Conservation (phyloP, 2,329 filamentous ascomycete genomes). For the Fusarium haematococcum region DNA sequence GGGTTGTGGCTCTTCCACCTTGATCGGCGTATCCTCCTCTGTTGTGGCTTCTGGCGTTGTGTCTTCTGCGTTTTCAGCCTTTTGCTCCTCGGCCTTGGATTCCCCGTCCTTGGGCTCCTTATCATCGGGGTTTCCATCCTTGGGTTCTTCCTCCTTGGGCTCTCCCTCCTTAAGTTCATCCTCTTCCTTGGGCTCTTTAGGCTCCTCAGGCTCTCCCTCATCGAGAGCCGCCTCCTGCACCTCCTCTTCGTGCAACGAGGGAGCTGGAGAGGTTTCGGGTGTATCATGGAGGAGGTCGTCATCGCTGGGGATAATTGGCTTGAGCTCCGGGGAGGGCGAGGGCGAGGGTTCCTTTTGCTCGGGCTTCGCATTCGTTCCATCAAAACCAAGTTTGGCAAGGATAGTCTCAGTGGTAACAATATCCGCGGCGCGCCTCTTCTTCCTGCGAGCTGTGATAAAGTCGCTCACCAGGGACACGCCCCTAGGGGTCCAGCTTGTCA, state of each 20-base stretch:
- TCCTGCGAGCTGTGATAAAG: constrained; percentile 80
- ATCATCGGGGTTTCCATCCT: background rate
- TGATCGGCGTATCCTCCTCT: constrained; percentile 33
- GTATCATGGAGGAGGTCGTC: constrained; percentile 70
- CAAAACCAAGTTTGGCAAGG: constrained; percentile 68
- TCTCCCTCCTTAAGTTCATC: constrained; percentile 32
- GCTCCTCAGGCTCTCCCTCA: background rate
- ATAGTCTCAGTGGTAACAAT: constrained; percentile 80
- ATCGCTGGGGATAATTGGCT: constrained; percentile 62
- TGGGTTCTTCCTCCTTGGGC: background rate
- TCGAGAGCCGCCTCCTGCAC: background rate
- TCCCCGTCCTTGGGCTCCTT: constrained; percentile 21
- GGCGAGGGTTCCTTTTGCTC: constrained; percentile 51
- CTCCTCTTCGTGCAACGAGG: constrained; percentile 49
- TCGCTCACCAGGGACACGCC: constrained; percentile 93
- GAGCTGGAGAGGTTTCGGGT: constrained; percentile 63
- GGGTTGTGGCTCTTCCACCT: constrained; percentile 42
- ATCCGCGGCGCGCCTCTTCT: constrained; percentile 79
- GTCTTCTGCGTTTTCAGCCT: constrained; percentile 32
- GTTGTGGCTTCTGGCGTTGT: constrained; percentile 12
- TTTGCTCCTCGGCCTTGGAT: constrained; percentile 19
- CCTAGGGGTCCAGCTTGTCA: constrained; percentile 87
- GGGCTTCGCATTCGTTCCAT: constrained; percentile 53
- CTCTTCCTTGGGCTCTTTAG: background rate
- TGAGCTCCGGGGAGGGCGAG: constrained; percentile 51